These are phyloP conservation scores for Botrytis tulipae DNA, from an alignment of 2,329 filamentous ascomycete genomes.

Conservation along the genomic window DNA sequence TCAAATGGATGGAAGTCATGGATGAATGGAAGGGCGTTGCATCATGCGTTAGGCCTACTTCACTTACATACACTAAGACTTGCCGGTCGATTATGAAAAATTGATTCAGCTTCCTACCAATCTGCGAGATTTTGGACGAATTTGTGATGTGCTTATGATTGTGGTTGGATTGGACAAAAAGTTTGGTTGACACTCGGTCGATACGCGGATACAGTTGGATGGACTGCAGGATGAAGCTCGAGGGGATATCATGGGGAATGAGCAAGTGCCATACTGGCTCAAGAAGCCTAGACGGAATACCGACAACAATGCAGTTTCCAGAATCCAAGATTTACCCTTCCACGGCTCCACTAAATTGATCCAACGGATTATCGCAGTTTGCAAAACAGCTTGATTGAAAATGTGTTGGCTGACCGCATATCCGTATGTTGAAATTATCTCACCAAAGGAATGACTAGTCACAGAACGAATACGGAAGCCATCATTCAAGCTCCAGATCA, in stretches of 20 bases:
- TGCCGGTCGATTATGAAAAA: constrained; percentile 19
- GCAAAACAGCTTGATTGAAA: not conserved
- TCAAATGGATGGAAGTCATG: constrained; percentile 21
- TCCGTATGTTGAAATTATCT: not conserved
- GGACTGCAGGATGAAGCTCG: not conserved
- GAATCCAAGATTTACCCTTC: not conserved
- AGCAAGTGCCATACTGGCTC: not conserved
- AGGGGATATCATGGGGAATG: not conserved
- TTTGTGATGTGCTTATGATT: constrained; percentile 12
- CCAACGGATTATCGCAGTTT: not conserved
- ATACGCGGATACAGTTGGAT: not conserved
- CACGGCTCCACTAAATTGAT: not conserved
- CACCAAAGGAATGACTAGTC: not conserved
- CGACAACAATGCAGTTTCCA: not conserved
- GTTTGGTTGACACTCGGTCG: not conserved
- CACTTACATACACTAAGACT: constrained; percentile 20
- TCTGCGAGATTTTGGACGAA: not conserved
- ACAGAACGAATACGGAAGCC: not conserved
- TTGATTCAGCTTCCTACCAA: constrained; percentile 22
- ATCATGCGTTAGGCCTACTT: constrained; percentile 19
- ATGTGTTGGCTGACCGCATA: not conserved
- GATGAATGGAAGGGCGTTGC: constrained; percentile 22
- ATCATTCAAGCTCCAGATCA: not conserved
- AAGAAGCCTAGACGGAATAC: not conserved
- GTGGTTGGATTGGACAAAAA: not conserved